Conservation (phyloP, 1,139 yeast genomes). For the Kodamaea anthophila region DNA sequence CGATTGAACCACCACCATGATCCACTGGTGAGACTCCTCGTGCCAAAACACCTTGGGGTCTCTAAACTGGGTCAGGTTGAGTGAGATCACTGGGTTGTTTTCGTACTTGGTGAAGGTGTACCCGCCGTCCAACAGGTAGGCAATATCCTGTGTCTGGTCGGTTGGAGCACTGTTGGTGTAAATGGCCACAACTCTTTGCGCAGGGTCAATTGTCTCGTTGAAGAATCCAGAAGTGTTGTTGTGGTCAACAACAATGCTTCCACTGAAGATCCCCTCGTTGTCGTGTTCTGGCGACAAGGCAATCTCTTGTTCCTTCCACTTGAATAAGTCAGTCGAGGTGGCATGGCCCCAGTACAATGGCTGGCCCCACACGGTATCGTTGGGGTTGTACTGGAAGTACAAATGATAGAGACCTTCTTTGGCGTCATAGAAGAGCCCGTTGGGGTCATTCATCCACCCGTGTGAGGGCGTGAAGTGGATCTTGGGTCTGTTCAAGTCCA, state of each 20-base stretch:
- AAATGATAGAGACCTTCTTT: conserved; percentile 3
- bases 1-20: conserved; percentile 3
- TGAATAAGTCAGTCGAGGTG: conserved; percentile 3
- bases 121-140: conserved; percentile 5
- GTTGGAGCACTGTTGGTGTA: conserved; percentile 4
- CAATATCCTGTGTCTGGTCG: conserved; percentile 5
- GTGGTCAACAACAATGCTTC: conserved; percentile 4
- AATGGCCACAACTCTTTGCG: conserved; percentile 4
- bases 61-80: conserved; percentile 3
- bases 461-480: conserved; percentile 3
- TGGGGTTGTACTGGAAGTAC: conserved; percentile 5
- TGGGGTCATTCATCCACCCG: conserved; percentile 5
- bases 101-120: conserved; percentile 5
- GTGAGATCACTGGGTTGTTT: conserved; percentile 4
- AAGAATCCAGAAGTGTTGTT: conserved; percentile 5
- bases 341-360: conserved; percentile 6
- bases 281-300: conserved; percentile 4
- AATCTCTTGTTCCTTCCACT: conserved; percentile 2
- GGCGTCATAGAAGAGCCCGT: conserved; percentile 5
- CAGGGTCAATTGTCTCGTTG: conserved; percentile 3
- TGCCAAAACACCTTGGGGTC: conserved; percentile 6
- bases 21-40: conserved; percentile 2
- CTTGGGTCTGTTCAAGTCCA: conserved; percentile 3
- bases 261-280: conserved; percentile 5
- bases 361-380: conserved; percentile 6